A percentile compares a stretch with the other conserved stretches of the same genome.
Evolutionary conservation across 2,329 filamentous ascomycete species (phyloP).

Genomic region (Fusarium coicis): DNA sequence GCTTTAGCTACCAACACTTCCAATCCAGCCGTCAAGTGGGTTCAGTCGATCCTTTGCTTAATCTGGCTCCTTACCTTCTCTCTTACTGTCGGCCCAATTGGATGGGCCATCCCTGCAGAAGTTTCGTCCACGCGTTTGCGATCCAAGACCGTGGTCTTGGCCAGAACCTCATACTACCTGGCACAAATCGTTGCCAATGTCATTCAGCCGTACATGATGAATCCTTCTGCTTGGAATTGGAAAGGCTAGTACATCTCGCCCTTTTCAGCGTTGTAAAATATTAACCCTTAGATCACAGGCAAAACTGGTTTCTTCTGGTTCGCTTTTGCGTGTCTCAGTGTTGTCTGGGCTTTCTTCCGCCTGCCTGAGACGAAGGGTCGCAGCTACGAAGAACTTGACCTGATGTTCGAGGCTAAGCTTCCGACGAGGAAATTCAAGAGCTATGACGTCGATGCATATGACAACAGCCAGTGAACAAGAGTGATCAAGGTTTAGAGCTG

Average conservation of each 20-base stretch:
- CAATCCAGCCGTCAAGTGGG: background rate
- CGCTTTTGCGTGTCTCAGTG: background rate
- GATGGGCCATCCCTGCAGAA: background rate
- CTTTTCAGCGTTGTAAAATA: rapidly evolving
- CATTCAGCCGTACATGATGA: background rate
- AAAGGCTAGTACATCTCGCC: background rate
- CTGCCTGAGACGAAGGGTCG: background rate
- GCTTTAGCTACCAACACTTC: background rate
- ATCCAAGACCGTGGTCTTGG: background rate
- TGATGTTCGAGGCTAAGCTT: background rate
- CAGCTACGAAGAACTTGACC: background rate
- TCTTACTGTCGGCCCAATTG: rapidly evolving
- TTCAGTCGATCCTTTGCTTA: background rate
- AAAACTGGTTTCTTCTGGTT: background rate
- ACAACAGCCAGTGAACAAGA: background rate
- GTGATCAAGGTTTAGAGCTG: background rate
- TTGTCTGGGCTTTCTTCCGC: background rate
- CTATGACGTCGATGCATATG: background rate
- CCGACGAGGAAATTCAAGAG: background rate
- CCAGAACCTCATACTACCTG: background rate
- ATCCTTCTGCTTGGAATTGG: background rate
- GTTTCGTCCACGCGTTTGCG: background rate
- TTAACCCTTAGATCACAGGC: rapidly evolving
- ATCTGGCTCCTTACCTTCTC: background rate
- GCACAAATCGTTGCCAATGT: background rate